Conservation (phyloP, 2,329 filamentous ascomycete species). For the Colletotrichum horii region DNA sequence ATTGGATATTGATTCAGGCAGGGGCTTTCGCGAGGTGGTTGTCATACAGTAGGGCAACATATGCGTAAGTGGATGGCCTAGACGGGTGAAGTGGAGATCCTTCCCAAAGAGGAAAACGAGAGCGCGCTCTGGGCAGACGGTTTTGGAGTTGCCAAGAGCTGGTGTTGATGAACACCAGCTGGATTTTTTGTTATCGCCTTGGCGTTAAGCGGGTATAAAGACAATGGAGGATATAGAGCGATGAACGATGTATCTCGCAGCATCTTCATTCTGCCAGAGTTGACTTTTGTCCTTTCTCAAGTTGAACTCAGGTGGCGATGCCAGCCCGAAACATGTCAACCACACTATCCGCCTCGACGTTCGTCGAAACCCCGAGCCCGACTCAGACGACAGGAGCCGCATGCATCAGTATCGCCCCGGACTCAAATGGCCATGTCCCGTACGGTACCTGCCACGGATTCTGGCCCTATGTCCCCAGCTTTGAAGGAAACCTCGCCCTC, state of each 20-base stretch:
- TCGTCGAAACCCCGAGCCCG: neutral
- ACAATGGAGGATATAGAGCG: neutral
- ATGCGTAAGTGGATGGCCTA: neutral
- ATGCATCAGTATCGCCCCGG: neutral
- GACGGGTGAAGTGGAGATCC: neutral
- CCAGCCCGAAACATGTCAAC: neutral
- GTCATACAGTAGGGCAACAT: neutral
- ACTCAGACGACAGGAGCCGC: neutral
- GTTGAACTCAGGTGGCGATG: neutral
- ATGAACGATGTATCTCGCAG: accelerated
- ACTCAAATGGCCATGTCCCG: neutral
- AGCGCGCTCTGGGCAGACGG: neutral
- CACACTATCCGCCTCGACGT: neutral
- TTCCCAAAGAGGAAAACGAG: neutral
- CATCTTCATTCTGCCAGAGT: neutral
- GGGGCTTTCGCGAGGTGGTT: neutral
- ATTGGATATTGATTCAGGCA: neutral
- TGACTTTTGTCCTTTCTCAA: neutral
- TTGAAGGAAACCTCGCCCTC: neutral
- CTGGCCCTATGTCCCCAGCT: neutral
- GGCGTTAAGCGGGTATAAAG: neutral
- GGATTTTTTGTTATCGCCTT: neutral
- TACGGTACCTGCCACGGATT: neutral
- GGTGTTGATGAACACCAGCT: neutral
- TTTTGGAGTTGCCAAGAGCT: neutral